Evolutionary conservation across 192 early-diverging fungal genomes (phyloP), one percentile per base, ranked within the genome.

Genomic region (Coemansia sp.): DNA sequence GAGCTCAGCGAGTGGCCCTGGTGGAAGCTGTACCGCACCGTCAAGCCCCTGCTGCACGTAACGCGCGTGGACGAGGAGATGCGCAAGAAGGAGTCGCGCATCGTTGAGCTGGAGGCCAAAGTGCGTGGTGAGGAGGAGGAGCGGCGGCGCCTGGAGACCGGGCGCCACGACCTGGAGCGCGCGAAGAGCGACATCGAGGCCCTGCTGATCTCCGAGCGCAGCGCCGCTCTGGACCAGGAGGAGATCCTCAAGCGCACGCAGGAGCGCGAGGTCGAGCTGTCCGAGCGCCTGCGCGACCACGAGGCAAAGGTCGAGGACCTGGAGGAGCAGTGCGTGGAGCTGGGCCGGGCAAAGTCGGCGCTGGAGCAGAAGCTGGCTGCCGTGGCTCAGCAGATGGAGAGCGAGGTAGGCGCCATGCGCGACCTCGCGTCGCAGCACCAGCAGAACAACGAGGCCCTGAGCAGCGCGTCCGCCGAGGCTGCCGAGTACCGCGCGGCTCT

Each of bases 11-110:
- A 96, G 85, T 96, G 95, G 93, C 81, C 91, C 20, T 99, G 95
- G 95, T 96, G 95, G 94, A 90, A 89, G 63, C 89, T 97, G 39
- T 99, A 95, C 79, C 86, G 89, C 63, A 93, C 93, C 26, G 90
- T 95, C 70, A 95, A 94, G 76, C 95, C 95, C 12, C 80, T 95
- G 57, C 81, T 95, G 39, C 89, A 88, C 36, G 90, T 94, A 11
- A 91, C 91, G 20, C 87, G 90, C 3, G 83, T 86, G 11, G 93
- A 94, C 50, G 91, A 93, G 67, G 92, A 95, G 68, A 69, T 95
- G 41, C 85, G 87, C 42, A 84, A 88, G 55, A 87, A 87, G 23
- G 90, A 94, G 60, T 83, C 90, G 64, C 70, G 84, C 12, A 87
- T 90, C 14, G 83, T 85, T 12, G 90, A 93, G 68, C 85, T 92